Percentiles rank a stretch among this genome's conserved stretches.
Evolutionary conservation across 2,329 filamentous ascomycete species (phyloP).

Genomic region (Fulvia fulva): DNA sequence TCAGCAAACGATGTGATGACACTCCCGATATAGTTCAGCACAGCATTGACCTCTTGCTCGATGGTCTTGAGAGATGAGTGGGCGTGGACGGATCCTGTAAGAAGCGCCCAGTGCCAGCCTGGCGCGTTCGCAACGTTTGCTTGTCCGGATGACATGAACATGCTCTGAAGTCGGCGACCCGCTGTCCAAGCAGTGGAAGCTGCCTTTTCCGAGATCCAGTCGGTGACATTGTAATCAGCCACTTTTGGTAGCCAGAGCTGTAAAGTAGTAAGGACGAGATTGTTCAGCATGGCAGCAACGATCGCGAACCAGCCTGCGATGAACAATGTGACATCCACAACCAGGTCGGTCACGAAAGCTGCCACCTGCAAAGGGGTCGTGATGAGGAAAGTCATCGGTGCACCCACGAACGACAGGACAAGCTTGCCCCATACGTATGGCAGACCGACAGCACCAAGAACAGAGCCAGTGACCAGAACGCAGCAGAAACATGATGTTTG

Average conservation of each 20-base stretch:
- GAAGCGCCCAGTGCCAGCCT: slow-evolving; percentile 27
- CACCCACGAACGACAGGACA: slow-evolving; percentile 72
- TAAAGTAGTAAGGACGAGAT: slow-evolving; percentile 11
- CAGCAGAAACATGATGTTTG: slow-evolving; percentile 95
- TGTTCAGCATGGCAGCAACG: slow-evolving; percentile 7
- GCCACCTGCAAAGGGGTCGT: slow-evolving; percentile 68
- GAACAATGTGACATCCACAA: slow-evolving; percentile 72
- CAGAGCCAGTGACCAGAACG: slow-evolving; percentile 80
- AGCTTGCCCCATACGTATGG: slow-evolving; percentile 91
- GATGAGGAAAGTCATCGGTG: slow-evolving; percentile 64
- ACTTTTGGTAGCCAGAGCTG: slow-evolving; percentile 10
- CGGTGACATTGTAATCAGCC: slow-evolving; percentile 8
- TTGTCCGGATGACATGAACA: slow-evolving; percentile 18
- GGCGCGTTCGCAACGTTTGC: slow-evolving; percentile 8
- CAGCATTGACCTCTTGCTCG: slow-evolving; percentile 21
- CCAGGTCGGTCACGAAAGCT: slow-evolving; percentile 69
- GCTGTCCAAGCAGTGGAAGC: slow-evolving; percentile 22
- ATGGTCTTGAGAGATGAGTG: slow-evolving; percentile 28
- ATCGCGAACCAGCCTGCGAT: slow-evolving; percentile 39
- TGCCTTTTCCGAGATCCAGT: slow-evolving; percentile 17
- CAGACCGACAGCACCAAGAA: slow-evolving; percentile 80
- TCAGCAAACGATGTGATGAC: slow-evolving; percentile 26
- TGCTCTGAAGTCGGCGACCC: slow-evolving; percentile 18
- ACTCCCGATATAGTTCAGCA: slow-evolving; percentile 22
- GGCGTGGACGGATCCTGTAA: slow-evolving; percentile 25